Percentiles rank a stretch among this genome's conserved stretches.
These are phyloP conservation scores for Aphanomyces astaci DNA, from an alignment of 352 stramenopile genomes.

Conservation along the genomic window DNA sequence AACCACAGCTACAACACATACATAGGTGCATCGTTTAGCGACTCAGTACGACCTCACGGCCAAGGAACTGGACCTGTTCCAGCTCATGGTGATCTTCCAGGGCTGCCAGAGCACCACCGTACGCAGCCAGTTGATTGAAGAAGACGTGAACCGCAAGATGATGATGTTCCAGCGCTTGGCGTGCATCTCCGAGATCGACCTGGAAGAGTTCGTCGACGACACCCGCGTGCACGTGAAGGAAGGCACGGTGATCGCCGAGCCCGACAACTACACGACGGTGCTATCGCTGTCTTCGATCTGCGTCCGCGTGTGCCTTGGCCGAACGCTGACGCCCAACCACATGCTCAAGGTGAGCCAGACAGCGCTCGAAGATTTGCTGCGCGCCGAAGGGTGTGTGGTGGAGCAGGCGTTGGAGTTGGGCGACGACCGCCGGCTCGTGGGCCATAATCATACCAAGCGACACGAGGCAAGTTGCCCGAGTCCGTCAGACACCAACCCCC, in stretches of 20 bases:
- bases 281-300: constrained; percentile 76
- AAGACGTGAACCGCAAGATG: constrained; percentile 67
- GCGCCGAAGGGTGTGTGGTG: constrained; percentile 61
- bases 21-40: constrained; percentile 38
- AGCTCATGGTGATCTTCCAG: constrained; percentile 75
- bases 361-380: constrained; percentile 64
- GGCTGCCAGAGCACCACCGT: constrained; percentile 79
- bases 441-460: not conserved
- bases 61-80: constrained; percentile 67
- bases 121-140: constrained; percentile 76
- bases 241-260: constrained; percentile 72
- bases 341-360: constrained; percentile 82
- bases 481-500: not conserved
- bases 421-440: constrained; percentile 26
- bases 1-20: too few relatives aligned
- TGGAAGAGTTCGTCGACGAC: constrained; percentile 78
- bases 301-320: constrained; percentile 66
- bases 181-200: constrained; percentile 77
- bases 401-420: constrained; percentile 42
- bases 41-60: constrained; percentile 64
- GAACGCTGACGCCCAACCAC: constrained; percentile 70
- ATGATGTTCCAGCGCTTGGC: constrained; percentile 67
- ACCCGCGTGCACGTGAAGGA: constrained; percentile 82
- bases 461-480: not conserved
- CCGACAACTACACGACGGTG: constrained; percentile 72